These are phyloP conservation scores for Apiospora saccharicola DNA, from an alignment of 2,329 filamentous ascomycete genomes.

Conservation along the genomic window DNA sequence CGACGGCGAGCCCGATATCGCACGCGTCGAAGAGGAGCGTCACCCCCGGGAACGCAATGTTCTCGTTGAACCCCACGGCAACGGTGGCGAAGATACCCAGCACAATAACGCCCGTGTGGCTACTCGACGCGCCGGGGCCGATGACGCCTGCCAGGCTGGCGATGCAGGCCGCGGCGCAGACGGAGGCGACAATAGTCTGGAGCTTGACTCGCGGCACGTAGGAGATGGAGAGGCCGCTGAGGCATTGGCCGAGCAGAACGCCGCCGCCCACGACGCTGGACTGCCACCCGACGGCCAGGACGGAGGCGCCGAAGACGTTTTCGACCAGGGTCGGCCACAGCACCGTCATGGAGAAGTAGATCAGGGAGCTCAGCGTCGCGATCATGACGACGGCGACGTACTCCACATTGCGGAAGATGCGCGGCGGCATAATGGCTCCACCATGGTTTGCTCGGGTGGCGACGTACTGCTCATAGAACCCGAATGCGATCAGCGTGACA, in stretches of 20 bases:
- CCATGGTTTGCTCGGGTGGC: conserved; percentile 35
- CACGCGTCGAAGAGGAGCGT: conserved; percentile 54
- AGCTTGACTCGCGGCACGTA: conserved; percentile 47
- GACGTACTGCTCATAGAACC: conserved; percentile 48
- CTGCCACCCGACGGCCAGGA: conserved; percentile 50
- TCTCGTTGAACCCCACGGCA: conserved; percentile 49
- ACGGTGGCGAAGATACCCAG: conserved; percentile 41
- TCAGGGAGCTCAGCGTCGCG: conserved; percentile 51
- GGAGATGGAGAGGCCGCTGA: conserved; percentile 46
- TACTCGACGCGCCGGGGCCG: conserved; percentile 29
- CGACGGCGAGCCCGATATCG: conserved; percentile 54
- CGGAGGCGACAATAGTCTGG: conserved; percentile 43
- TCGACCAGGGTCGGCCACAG: conserved; percentile 53
- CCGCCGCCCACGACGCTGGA: conserved; percentile 51
- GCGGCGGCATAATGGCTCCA: conserved; percentile 49
- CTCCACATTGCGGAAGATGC: conserved; percentile 50
- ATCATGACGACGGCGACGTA: conserved; percentile 49
- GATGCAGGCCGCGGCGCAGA: conserved; percentile 43
- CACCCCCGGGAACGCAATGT: conserved; percentile 51
- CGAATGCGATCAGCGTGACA: conserved; percentile 44
- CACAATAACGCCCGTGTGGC: conserved; percentile 42
- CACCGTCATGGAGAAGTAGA: conserved; percentile 53
- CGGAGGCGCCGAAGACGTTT: conserved; percentile 49
- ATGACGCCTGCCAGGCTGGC: conserved; percentile 42
- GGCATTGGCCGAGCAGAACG: conserved; percentile 48